These are phyloP conservation scores for Euphorbia tirucalli DNA, from an alignment of 345 rosid species.

Conservation along the genomic window DNA sequence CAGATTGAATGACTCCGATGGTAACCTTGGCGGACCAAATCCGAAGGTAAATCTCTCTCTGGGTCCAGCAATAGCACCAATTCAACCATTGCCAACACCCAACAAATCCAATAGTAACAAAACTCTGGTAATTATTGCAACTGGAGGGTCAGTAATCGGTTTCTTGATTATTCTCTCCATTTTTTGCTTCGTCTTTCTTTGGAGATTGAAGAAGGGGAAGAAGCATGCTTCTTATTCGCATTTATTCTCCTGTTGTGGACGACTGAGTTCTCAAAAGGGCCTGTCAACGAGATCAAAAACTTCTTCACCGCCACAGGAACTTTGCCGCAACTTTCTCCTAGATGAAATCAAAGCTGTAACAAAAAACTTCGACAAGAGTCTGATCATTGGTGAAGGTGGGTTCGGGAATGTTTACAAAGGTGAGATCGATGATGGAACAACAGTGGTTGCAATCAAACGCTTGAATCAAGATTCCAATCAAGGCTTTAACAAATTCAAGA, in stretches of 20 bases:
- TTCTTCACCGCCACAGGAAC: neutral
- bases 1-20: slow-evolving; percentile 8
- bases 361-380: neutral
- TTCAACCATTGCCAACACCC: neutral
- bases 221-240: neutral
- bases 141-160: neutral
- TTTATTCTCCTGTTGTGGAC: neutral
- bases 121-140: neutral
- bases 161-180: neutral
- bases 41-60: neutral
- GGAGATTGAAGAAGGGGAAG: neutral
- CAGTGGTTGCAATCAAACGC: neutral
- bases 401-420: slow-evolving; percentile 7
- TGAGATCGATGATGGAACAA: neutral
- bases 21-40: slow-evolving; percentile 1
- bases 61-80: neutral
- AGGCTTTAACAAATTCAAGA: slow-evolving; percentile 6
- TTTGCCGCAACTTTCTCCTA: slow-evolving; percentile 13
- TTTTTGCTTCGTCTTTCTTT: neutral
- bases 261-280: neutral
- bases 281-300: neutral
- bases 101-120: neutral
- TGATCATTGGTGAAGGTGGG: neutral
- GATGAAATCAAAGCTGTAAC: neutral
- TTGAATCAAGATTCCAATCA: slow-evolving; percentile 5